phyloP scores from a whole-genome alignment of 768 basidiomycete genomes.

The Xerocomus brunneocitrinus region DNA sequence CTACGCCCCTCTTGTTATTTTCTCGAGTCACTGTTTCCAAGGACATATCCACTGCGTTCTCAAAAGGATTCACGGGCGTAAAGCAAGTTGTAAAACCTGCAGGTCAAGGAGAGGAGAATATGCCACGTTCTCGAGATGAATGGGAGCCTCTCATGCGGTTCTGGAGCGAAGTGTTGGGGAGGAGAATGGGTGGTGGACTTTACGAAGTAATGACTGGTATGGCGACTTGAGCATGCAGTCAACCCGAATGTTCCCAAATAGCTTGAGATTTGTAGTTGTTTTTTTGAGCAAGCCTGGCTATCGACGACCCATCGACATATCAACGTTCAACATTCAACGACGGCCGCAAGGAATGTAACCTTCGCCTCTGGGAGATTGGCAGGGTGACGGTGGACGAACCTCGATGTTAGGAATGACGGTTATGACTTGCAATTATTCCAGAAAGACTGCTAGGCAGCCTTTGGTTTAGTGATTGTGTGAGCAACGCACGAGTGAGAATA shows the following conservation, averaged over 20 bases:
- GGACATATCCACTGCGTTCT: slow-evolving; percentile 48
- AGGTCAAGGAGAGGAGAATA: slow-evolving; percentile 41
- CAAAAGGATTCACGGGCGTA: slow-evolving; percentile 53
- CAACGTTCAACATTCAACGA: no score
- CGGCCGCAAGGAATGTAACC: no score
- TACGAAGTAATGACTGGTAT: slow-evolving; percentile 59
- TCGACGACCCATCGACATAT: no score
- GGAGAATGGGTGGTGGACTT: slow-evolving; percentile 54
- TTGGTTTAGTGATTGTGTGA: no score
- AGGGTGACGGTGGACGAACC: no score
- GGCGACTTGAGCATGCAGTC: not conserved
- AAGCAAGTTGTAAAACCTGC: slow-evolving; percentile 46
- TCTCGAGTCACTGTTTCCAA: slow-evolving; percentile 47
- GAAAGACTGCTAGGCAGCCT: no score
- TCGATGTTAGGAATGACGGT: no score
- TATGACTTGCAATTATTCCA: no score
- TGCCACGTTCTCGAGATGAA: slow-evolving; percentile 72
- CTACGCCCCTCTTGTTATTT: slow-evolving; percentile 60
- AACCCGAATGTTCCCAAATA: not conserved
- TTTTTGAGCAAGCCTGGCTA: no score
- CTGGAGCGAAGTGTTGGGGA: slow-evolving; percentile 68
- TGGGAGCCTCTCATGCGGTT: slow-evolving; percentile 86
- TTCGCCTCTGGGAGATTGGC: no score
- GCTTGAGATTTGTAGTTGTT: no score
- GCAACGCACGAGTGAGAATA: no score